These are phyloP conservation scores for Blastobotrys indianensis DNA, from an alignment of 1,139 yeast species.

Conservation along the genomic window DNA sequence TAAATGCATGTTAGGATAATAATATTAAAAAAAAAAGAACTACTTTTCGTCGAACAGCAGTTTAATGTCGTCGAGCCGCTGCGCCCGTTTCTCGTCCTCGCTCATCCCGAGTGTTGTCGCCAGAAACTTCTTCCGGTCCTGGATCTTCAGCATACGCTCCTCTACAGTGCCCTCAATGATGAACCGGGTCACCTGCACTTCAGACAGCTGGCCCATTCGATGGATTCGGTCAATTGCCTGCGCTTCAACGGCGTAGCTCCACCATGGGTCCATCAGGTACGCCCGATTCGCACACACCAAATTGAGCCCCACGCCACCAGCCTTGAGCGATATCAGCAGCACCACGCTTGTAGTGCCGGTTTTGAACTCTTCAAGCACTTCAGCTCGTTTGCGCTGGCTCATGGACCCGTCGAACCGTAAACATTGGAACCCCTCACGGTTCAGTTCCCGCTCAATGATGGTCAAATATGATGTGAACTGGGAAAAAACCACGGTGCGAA, in stretches of 20 bases:
- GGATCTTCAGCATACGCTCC: slow-evolving; percentile 81
- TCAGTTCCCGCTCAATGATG: slow-evolving; percentile 59
- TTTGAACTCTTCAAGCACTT: slow-evolving; percentile 53
- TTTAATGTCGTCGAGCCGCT: slow-evolving; percentile 77
- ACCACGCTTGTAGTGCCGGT: slow-evolving; percentile 43
- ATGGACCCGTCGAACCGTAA: slow-evolving; percentile 80
- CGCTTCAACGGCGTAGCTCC: slow-evolving; percentile 92
- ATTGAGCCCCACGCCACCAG: slow-evolving; percentile 95
- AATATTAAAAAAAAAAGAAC: neutral
- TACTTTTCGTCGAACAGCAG: slow-evolving; percentile 51
- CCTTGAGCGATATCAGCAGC: slow-evolving; percentile 70
- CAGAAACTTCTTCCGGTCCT: slow-evolving; percentile 75
- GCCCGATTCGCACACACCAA: slow-evolving; percentile 82
- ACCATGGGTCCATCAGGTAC: slow-evolving; percentile 96
- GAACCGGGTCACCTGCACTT: slow-evolving; percentile 72
- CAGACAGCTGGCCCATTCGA: slow-evolving; percentile 75
- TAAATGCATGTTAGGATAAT: neutral
- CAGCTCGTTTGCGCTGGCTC: slow-evolving; percentile 58
- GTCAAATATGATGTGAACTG: slow-evolving; percentile 85
- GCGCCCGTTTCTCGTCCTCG: slow-evolving; percentile 65
- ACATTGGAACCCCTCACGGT: slow-evolving; percentile 41
- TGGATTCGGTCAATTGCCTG: slow-evolving; percentile 95
- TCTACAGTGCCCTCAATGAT: slow-evolving; percentile 84
- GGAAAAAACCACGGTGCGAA: slow-evolving; percentile 66
- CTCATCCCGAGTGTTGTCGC: slow-evolving; percentile 82